Evolutionary conservation across 805 yeast genomes (phyloP), one percentile per base, ranked within the genome.

Genomic region (Myxozyma sirexii): DNA sequence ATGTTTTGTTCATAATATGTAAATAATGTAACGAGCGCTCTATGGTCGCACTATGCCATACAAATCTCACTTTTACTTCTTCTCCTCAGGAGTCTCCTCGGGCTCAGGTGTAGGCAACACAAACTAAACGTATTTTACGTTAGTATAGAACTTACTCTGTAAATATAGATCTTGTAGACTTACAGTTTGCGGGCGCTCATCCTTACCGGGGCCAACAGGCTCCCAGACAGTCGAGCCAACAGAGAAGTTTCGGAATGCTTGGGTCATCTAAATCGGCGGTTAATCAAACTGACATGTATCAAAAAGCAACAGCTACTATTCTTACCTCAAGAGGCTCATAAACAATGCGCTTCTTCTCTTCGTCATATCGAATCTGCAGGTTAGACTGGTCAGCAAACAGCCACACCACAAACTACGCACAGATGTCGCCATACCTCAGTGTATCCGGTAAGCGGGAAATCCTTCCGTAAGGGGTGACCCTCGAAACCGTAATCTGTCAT

Each of bases 201-300:
- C 96, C 63, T 82, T 80, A 70, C 96, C 96, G 19, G 85, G 87
- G 59, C 96, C 96, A 67, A 89, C 93, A 67, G 87, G 96, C 74
- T 90, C 96, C 94, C 96, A 90, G 49, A 87, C 90, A 33, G 93
- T 84, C 10, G 93, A 85, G 48, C 96, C 96, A 48, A 88, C 96
- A 27, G 88, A 79, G 78, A 90, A 90, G 79, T 88, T 87, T 80
- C 96, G 84, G 84, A 90, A 90, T 13, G 96, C 96, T 77, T 90
- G 96, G 33, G 96, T 88, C 73, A 90, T 80, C 78, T 61, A 44
- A 10, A 8, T 31, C n/a, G 10, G 41, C 31, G 12, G 19, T 54
- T 23, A 29, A 44, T 29, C 21, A 12, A 17, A 21, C 43, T 17
- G n/a, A 19, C 39, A 43, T 21, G 15, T 4, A 8, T 4, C 26